These are phyloP conservation scores for Candida endomychidarum DNA, from an alignment of 805 yeast species.

Conservation along the genomic window DNA sequence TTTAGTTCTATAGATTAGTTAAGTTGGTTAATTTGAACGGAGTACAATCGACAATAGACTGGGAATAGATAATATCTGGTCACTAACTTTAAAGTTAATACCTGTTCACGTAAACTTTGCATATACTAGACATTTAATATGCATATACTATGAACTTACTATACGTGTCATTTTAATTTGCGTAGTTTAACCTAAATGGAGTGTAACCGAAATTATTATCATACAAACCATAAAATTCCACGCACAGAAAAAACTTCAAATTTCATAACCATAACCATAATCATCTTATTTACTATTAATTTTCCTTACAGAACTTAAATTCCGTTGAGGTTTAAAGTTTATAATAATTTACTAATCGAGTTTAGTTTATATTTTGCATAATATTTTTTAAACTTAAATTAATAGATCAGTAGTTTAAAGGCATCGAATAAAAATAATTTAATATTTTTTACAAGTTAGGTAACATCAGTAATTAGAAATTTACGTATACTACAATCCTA, in stretches of 20 bases:
- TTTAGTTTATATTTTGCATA: background rate
- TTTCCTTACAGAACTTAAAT: constrained; percentile 3
- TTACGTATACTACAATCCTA: no score
- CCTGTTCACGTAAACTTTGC: constrained; percentile 1
- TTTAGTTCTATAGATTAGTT: no score
- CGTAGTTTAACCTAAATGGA: background rate
- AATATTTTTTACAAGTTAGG: no score
- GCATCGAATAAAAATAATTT: no score
- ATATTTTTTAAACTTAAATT: no score
- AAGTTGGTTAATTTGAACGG: no score
- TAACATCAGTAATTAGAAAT: no score
- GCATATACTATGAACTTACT: background rate
- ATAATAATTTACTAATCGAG: background rate
- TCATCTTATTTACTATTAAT: no score
- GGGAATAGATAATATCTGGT: no score
- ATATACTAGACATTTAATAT: background rate
- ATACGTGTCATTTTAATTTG: constrained; percentile 3
- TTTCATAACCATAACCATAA: background rate
- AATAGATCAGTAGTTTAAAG: no score
- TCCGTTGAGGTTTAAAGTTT: constrained; percentile 1
- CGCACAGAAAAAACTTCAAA: constrained; percentile 3
- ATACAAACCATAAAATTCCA: constrained; percentile 3
- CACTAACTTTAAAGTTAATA: no score
- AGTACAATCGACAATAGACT: no score
- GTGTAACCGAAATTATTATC: constrained; percentile 1